phyloP scores from a whole-genome alignment of 345 rosid species.

The Orychophragmus violaceus region DNA sequence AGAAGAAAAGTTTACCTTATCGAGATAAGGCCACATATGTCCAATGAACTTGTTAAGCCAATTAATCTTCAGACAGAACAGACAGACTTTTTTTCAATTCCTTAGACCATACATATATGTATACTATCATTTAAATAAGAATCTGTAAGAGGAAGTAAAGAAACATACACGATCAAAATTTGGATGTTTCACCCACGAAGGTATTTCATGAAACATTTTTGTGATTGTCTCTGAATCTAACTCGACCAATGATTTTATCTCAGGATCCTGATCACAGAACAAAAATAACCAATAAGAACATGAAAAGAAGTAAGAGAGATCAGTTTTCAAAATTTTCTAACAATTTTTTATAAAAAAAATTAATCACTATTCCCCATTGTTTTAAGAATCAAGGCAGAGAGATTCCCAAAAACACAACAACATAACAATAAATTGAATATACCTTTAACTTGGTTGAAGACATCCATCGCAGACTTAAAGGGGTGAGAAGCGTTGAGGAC shows the following conservation, averaged over 20 bases:
- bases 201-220: conserved; percentile 75
- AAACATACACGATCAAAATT: conserved; percentile 83
- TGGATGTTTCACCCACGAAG: conserved; percentile 89
- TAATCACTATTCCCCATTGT: too few relatives aligned
- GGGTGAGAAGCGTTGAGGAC: too few relatives aligned
- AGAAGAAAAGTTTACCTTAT: conserved; percentile 47
- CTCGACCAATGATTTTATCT: conserved; percentile 63
- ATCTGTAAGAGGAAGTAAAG: neutral
- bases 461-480: too few relatives aligned
- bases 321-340: too few relatives aligned
- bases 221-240: conserved; percentile 56
- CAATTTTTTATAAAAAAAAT: too few relatives aligned
- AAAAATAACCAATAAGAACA: too few relatives aligned
- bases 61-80: conserved; percentile 51
- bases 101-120: neutral
- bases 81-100: neutral
- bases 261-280: conserved; percentile 51
- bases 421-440: too few relatives aligned
- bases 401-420: too few relatives aligned
- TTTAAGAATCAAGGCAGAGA: too few relatives aligned
- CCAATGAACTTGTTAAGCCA: conserved; percentile 80
- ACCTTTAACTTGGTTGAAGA: too few relatives aligned
- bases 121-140: neutral
- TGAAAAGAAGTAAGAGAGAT: too few relatives aligned
- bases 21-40: conserved; percentile 86